These are phyloP conservation scores for Cladophialophora chaetospira DNA, from an alignment of 2,329 filamentous ascomycete species.

Conservation along the genomic window DNA sequence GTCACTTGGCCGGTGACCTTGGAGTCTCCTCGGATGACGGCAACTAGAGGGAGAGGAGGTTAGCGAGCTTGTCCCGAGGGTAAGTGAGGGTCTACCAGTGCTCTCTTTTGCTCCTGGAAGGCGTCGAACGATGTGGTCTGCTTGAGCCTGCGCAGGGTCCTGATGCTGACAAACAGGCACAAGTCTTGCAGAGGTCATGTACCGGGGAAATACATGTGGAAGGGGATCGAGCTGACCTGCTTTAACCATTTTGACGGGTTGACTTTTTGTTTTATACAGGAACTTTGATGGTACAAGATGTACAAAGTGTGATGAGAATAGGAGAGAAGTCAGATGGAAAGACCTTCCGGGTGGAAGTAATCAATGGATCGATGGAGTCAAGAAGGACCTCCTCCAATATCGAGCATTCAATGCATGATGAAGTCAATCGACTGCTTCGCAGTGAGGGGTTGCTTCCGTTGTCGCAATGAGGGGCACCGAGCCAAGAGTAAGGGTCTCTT, in stretches of 20 bases:
- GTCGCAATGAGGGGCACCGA: conserved; percentile 9
- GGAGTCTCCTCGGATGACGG: conserved; percentile 96
- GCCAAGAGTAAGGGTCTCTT: neutral
- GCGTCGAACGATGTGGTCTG: neutral
- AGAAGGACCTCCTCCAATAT: neutral
- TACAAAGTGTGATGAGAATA: neutral
- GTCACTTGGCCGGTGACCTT: conserved; percentile 90
- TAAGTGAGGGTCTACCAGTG: conserved; percentile 8
- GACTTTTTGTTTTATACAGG: neutral
- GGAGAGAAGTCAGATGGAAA: conserved; percentile 20
- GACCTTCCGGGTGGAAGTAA: conserved; percentile 13
- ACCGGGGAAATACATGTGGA: neutral
- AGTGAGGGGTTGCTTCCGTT: conserved; percentile 6
- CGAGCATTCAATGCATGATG: neutral
- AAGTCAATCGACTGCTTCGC: neutral
- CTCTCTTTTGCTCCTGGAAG: conserved; percentile 20
- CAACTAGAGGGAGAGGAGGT: conserved; percentile 61
- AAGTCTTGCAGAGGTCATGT: neutral
- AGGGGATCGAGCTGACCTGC: conserved; percentile 68
- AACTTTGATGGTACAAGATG: conserved; percentile 1
- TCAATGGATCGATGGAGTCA: conserved; percentile 14
- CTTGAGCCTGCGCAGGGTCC: neutral
- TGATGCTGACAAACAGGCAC: conserved; percentile 19
- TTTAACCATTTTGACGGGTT: conserved; percentile 91
- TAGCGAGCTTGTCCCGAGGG: conserved; percentile 19